Conservation (phyloP, 495 filamentous ascomycete genomes). For the Tuber borchii region DNA sequence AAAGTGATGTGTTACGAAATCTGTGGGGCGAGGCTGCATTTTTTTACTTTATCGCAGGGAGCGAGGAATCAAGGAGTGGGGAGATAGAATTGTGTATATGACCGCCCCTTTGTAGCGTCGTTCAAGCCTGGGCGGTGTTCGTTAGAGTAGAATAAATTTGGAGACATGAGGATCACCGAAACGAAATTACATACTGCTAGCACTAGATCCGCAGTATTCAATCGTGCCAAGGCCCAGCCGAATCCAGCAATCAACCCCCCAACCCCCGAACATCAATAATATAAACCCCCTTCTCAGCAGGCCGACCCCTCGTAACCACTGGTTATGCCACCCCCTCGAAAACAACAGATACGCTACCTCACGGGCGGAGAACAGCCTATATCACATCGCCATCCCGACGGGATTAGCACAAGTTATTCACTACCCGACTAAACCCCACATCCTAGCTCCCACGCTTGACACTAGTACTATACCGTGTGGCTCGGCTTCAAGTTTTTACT, state of each 20-base stretch:
- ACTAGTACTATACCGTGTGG: too few species aligned
- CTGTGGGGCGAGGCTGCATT: neutral
- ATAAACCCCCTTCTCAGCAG: neutral
- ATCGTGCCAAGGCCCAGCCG: neutral
- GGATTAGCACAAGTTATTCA: neutral
- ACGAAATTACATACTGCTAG: neutral
- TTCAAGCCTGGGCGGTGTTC: neutral
- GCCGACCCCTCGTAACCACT: neutral
- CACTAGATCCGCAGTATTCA: neutral
- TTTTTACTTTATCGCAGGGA: neutral
- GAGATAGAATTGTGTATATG: neutral
- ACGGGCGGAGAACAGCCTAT: neutral
- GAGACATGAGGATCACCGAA: neutral
- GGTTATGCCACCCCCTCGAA: neutral
- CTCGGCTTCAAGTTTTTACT: too few species aligned
- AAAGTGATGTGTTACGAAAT: neutral
- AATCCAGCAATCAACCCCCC: neutral
- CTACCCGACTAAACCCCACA: too few species aligned
- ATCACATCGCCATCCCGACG: neutral
- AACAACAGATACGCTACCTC: neutral
- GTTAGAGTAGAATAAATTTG: neutral
- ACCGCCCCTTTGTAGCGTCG: neutral
- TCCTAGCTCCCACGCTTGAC: too few species aligned
- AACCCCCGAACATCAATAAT: neutral
- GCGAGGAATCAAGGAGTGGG: neutral